phyloP scores from a whole-genome alignment of 2,329 filamentous ascomycete species.

The Cercospora brassicicola region DNA sequence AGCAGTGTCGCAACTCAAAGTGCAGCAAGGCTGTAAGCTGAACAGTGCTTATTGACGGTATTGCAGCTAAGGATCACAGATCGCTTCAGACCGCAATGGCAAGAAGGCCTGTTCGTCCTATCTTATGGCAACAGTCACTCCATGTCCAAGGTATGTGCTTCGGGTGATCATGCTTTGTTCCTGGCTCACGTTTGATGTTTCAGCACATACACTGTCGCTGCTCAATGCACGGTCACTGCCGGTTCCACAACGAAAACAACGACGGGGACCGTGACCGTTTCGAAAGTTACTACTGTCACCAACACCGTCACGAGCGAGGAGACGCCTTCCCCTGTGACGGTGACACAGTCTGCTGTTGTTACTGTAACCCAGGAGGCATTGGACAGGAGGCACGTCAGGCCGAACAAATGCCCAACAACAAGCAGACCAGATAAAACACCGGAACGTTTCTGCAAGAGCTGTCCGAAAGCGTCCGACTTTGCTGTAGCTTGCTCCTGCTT shows the following conservation, averaged over 20 bases:
- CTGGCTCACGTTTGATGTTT: background rate
- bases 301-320: background rate
- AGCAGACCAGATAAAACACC: background rate
- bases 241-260: background rate
- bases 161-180: background rate
- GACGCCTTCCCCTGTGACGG: background rate
- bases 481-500: background rate
- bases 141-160: background rate
- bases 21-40: background rate
- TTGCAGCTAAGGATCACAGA: background rate
- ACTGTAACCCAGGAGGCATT: background rate
- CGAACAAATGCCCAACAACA: background rate
- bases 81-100: background rate
- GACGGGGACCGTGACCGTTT: background rate
- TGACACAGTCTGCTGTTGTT: background rate
- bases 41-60: background rate
- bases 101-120: background rate
- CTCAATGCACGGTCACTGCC: background rate
- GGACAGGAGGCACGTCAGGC: background rate
- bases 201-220: background rate
- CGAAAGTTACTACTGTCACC: constrained; percentile 1
- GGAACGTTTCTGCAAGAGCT: background rate
- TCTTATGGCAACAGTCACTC: background rate
- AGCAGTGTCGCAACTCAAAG: background rate
- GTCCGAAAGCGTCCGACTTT: background rate